Base-by-base conservation (phyloP, 2,329 filamentous ascomycete genomes). In the Calonectria fujianensis region DNA sequence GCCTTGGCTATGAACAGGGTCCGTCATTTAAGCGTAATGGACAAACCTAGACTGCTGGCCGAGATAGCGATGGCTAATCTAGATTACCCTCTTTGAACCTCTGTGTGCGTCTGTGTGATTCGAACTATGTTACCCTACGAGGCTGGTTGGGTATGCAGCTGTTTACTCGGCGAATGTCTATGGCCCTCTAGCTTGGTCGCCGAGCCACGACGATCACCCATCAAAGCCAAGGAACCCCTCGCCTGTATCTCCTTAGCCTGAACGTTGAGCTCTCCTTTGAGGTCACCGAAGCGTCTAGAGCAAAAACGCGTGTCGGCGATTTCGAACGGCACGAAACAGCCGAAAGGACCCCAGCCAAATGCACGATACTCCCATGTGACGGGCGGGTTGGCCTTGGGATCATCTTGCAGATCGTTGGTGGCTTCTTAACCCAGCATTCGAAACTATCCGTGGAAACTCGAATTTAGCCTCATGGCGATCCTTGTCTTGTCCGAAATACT, bases 11-110 rank as follows among this genome's bases (percentile, higher is more conserved):
- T 54, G 48, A 39, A 8, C 13, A 54, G 32, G n/a, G 11, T 7
- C 48, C 64, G 45, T 61, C 57, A 61, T 61, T 39, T 37, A 41
- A 39, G 57, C 57, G 57, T 61, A 61, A 61, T 61, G n/a, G 32
- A 54, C 9, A 39, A 61, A 61, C 35, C 57, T 61, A 29, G 35
- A 61, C 27, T 24, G 31, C 13, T 29, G 54, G n/a, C 31, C 24
- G n/a, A 29, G 35, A 61, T 61, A 61, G 4, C 31, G 51, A 32
- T 54, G 41, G 41, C 41, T 24, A 48, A 48, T 31, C 29, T 35
- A 32, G 54, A 59, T 59, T 9, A 16, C 54, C 8, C 8, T 35
- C 29, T 54, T 32, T 35, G 27, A 32, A 54, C 29, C 20, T 24
- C 7, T n/a, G 48, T 24, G 27, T 32, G 29, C 50, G 50, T 31